These are phyloP conservation scores for Nematocida sp. DNA, from an alignment of 371 early-diverging fungal species.

Conservation along the genomic window DNA sequence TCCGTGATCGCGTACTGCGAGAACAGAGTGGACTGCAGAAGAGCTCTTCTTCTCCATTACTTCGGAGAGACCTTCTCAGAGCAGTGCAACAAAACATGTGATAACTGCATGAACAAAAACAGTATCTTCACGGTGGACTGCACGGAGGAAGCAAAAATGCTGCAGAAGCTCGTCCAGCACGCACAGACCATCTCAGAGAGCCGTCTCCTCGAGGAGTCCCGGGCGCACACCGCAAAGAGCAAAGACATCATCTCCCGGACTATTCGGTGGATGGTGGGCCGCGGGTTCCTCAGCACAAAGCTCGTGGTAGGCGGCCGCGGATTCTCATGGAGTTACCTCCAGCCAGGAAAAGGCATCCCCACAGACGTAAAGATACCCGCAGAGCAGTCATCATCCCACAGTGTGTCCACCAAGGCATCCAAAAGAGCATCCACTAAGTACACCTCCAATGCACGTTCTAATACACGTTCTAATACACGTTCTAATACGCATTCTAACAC, in stretches of 20 bases:
- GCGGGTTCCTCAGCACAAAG: constrained; percentile 58
- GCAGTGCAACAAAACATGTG: constrained; percentile 78
- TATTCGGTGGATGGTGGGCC: constrained; percentile 51
- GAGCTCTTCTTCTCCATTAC: constrained; percentile 79
- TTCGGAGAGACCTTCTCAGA: no score
- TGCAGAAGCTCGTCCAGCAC: constrained; percentile 50
- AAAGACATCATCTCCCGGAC: constrained; percentile 55
- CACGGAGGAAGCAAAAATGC: constrained; percentile 52
- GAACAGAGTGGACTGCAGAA: constrained; percentile 82
- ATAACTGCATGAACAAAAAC: no score
- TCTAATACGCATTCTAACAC: no score
- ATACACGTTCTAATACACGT: no score
- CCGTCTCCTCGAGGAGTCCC: constrained; percentile 74
- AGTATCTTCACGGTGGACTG: constrained; percentile 46
- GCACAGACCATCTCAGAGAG: constrained; percentile 70
- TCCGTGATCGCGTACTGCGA: constrained; percentile 86
- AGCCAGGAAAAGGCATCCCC: constrained; percentile 68
- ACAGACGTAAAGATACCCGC: background rate
- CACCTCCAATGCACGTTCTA: background rate
- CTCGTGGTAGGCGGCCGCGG: constrained; percentile 53
- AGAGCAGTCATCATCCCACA: no score
- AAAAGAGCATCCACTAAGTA: background rate
- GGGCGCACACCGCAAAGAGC: constrained; percentile 70
- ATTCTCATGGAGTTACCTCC: constrained; percentile 59
- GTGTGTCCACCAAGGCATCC: background rate